Conservation (phyloP, 2,329 filamentous ascomycete species). For the Fusarium sterilihyphosum region DNA sequence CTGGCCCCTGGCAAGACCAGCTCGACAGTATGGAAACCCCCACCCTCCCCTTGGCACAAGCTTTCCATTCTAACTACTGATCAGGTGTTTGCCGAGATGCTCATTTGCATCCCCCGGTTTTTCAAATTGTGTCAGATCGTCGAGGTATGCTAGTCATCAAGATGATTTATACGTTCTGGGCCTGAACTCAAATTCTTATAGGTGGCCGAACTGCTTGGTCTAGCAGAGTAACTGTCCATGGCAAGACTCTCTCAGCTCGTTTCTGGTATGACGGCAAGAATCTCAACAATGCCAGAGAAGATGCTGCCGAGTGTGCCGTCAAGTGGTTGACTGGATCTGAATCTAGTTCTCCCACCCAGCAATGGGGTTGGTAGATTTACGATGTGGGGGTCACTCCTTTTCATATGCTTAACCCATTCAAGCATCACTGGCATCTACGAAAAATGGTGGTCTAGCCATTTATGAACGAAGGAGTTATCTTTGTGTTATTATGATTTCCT, state of each 20-base stretch:
- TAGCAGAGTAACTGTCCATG: constrained; percentile 77
- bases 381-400: constrained; percentile 2
- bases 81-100: constrained; percentile 67
- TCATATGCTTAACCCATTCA: constrained; percentile 1
- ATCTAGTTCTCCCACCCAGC: constrained; percentile 36
- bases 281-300: constrained; percentile 87
- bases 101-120: constrained; percentile 66
- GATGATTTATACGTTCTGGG: background rate
- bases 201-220: constrained; percentile 94
- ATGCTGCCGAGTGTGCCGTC: constrained; percentile 86
- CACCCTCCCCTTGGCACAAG: background rate
- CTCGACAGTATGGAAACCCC: constrained; percentile 61
- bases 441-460: background rate
- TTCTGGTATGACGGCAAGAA: constrained; percentile 94
- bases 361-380: constrained; percentile 37
- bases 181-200: constrained; percentile 47
- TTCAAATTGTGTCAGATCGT: constrained; percentile 78
- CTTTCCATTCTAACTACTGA: constrained; percentile 10
- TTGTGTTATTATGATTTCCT: constrained; percentile 5
- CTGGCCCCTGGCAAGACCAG: constrained; percentile 63
- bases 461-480: constrained; percentile 11
- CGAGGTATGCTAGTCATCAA: constrained; percentile 64
- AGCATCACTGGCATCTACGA: background rate
- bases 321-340: constrained; percentile 61
- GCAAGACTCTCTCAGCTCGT: constrained; percentile 72